phyloP scores from a whole-genome alignment of 208 protist species.

The Leishmania gerbilli region DNA sequence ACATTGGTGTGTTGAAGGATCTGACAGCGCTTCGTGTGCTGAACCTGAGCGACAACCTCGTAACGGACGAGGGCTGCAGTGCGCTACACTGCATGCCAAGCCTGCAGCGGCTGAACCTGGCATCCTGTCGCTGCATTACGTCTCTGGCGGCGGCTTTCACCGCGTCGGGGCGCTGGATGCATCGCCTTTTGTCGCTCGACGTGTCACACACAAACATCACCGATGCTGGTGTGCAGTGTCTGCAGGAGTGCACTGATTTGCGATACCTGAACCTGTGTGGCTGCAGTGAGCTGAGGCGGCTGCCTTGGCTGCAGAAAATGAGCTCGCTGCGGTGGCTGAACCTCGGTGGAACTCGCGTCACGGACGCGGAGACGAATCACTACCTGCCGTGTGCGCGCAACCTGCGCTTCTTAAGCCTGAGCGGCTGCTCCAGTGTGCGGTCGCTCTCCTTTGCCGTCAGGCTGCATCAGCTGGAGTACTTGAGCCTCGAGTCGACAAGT shows the following conservation, averaged over 20 bases:
- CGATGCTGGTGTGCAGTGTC: conserved; percentile 25
- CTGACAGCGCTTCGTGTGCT: conserved; percentile 52
- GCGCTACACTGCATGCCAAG: conserved; percentile 25
- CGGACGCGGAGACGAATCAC: conserved; percentile 33
- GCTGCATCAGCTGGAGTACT: conserved; percentile 38
- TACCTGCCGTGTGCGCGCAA: conserved; percentile 12
- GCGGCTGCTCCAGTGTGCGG: conserved; percentile 41
- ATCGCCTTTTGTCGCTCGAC: conserved; percentile 42
- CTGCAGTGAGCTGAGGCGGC: conserved; percentile 39
- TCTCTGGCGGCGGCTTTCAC: conserved; percentile 24
- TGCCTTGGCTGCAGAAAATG: conserved; percentile 41
- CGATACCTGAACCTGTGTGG: conserved; percentile 55
- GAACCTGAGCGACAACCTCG: conserved; percentile 53
- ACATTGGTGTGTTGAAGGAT: conserved; percentile 37
- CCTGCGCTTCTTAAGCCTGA: conserved; percentile 53
- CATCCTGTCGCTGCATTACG: conserved; percentile 31
- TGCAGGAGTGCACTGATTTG: conserved; percentile 39
- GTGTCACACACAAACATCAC: conserved; percentile 49
- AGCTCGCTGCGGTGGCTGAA: conserved; percentile 40
- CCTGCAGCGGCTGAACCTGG: conserved; percentile 23
- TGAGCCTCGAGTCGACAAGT: conserved; percentile 52
- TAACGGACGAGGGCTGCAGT: conserved; percentile 36
- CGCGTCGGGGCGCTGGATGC: conserved; percentile 6
- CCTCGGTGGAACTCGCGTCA: conserved; percentile 47
- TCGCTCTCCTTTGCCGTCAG: conserved; percentile 32